Conservation (phyloP, 2,329 filamentous ascomycete genomes). For the Chaetomium sp. region DNA sequence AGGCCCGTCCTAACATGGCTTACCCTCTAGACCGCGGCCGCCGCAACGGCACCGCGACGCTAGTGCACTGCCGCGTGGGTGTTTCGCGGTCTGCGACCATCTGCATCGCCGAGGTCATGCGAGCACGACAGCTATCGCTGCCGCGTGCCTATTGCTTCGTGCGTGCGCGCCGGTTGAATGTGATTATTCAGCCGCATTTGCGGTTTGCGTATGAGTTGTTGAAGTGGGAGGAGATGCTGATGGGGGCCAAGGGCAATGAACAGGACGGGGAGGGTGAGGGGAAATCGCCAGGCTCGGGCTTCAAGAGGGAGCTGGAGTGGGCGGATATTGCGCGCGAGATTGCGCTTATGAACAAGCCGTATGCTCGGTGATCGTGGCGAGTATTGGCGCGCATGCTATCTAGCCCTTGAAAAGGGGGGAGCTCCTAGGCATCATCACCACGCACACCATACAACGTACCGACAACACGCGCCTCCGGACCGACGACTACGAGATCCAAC, state of each 20-base stretch:
- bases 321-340: conserved; percentile 81
- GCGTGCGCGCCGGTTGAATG: conserved; percentile 82
- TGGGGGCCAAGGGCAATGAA: conserved; percentile 24
- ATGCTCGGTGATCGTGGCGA: conserved; percentile 47
- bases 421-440: no score
- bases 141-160: conserved; percentile 95
- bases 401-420: no score
- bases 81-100: conserved; percentile 95
- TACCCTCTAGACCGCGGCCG: conserved; percentile 63
- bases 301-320: conserved; percentile 85
- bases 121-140: conserved; percentile 69
- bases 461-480: no score
- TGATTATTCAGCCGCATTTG: conserved; percentile 96
- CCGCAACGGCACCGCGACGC: conserved; percentile 68
- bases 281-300: conserved; percentile 35
- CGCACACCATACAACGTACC: no score
- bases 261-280: neutral
- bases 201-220: conserved; percentile 91
- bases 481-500: no score
- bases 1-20: neutral
- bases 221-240: conserved; percentile 83
- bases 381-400: no score
- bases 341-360: conserved; percentile 91
- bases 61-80: conserved; percentile 94
- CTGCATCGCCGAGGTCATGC: conserved; percentile 98